A percentile compares a stretch with the other conserved stretches of the same genome.
Evolutionary conservation across 2,329 filamentous ascomycete genomes (phyloP).

Genomic region (Neocucurbitaria cava): DNA sequence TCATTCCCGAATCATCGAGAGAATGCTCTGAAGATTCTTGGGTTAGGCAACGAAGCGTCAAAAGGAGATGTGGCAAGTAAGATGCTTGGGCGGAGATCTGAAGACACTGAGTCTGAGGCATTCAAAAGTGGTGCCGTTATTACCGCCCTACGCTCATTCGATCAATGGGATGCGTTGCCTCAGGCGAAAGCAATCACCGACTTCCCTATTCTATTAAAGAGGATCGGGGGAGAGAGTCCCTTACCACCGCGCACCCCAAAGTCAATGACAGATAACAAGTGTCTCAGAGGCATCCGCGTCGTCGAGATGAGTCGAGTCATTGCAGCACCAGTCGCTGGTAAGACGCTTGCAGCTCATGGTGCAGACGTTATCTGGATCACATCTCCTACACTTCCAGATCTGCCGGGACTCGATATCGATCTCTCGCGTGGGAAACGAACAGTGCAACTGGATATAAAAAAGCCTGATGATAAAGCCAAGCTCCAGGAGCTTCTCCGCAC

Average conservation of each 20-base stretch:
- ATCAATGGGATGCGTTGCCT: slow-evolving; percentile 60
- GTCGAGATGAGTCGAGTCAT: slow-evolving; percentile 54
- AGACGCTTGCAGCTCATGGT: slow-evolving; percentile 53
- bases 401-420: slow-evolving; percentile 49
- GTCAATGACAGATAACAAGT: slow-evolving; percentile 25
- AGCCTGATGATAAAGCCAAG: slow-evolving; percentile 49
- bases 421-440: slow-evolving; percentile 59
- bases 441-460: slow-evolving; percentile 56
- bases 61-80: slow-evolving; percentile 50
- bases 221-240: slow-evolving; percentile 32
- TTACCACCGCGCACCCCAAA: slow-evolving; percentile 8
- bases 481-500: slow-evolving; percentile 54
- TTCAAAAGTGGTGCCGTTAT: slow-evolving; percentile 54
- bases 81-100: slow-evolving; percentile 51
- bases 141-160: slow-evolving; percentile 58
- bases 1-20: slow-evolving; percentile 59
- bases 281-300: slow-evolving; percentile 52
- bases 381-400: slow-evolving; percentile 52
- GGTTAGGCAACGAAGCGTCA: slow-evolving; percentile 41
- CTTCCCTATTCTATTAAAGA: slow-evolving; percentile 56
- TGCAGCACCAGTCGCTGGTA: slow-evolving; percentile 54
- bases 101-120: slow-evolving; percentile 59
- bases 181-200: slow-evolving; percentile 55
- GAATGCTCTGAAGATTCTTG: slow-evolving; percentile 55
- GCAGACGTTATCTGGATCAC: slow-evolving; percentile 58